Evolutionary conservation across 1,284 basidiomycete genomes (phyloP), one percentile per base, ranked within the genome.

Genomic region (Rhodotorula glutinis): DNA sequence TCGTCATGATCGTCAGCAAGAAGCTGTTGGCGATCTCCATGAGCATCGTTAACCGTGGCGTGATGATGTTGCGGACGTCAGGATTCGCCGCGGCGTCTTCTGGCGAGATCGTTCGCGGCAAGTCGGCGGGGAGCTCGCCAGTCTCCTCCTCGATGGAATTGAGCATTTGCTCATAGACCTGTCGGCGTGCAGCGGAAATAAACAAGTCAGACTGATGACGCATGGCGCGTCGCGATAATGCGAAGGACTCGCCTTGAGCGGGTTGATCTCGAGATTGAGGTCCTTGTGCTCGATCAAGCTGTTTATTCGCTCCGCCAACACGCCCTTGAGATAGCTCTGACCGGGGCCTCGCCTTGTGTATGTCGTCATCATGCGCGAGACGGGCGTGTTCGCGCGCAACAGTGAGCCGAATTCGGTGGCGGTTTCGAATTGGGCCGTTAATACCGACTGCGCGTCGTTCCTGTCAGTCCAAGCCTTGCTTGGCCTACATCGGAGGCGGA

Each of bases 311-410:
- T 97, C 94, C 19, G 95, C 92, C 58, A 99, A 83, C 43, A 98
- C 93, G 72, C 89, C 88, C 82, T 98, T 98, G 73, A 99, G 86
- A 79, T 98, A 99, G 75, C 90, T 91, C 80, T 98, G 95, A 72
- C 95, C 95, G 0, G 96, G 95, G 58, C 94, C 95, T 71, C 96
- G 88, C 64, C 96, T 89, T 56, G 95, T 98, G 81, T 98, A 99
- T 27, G 95, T 98, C 51, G 96, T 98, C 95, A 99, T 98, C 95
- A 98, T 98, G 56, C 96, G 88, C 60, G 94, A 98, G 25, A 98
- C 95, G 57, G 96, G 95, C 54, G 96, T 98, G 81, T 98, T 98
- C 67, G 95, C 94, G 60, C 96, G 90, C 33, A 99, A 85, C 19
- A 99, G 84, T 8, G 94, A 97, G 9, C 93, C 93, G 75, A 98